phyloP scores from a whole-genome alignment of 257 asterid species.

The Buddleja alternifolia region DNA sequence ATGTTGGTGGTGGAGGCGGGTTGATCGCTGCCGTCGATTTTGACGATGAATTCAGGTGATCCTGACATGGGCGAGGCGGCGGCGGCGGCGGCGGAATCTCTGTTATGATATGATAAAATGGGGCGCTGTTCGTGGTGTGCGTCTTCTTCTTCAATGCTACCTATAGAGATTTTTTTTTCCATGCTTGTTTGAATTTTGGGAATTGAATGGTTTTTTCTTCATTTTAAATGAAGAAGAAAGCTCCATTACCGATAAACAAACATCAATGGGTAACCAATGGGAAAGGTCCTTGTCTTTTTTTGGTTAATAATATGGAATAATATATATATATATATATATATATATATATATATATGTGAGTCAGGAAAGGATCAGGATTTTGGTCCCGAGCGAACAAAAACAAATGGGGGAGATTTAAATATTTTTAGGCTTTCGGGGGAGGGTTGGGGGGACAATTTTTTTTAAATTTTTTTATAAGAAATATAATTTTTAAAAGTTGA shows the following conservation, averaged over 20 bases:
- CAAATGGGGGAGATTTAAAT: too few species aligned
- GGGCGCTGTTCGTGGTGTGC: constrained; percentile 49
- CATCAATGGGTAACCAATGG: too few species aligned
- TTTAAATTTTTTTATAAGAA: too few species aligned
- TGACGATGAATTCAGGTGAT: constrained; percentile 59
- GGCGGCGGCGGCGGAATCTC: constrained; percentile 23
- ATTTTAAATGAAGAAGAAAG: constrained; percentile 57
- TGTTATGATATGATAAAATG: constrained; percentile 46
- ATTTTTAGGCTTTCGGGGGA: too few species aligned
- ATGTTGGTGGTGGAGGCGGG: constrained; percentile 9
- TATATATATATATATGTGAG: too few species aligned
- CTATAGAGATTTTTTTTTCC: constrained; percentile 37
- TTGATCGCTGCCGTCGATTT: constrained; percentile 48
- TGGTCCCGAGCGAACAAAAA: too few species aligned
- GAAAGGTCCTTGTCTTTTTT: too few species aligned
- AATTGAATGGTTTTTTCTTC: constrained; percentile 49
- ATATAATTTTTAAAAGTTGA: too few species aligned
- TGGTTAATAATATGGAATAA: too few species aligned
- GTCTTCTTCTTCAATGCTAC: constrained; percentile 35
- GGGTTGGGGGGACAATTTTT: too few species aligned
- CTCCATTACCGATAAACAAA: constrained; percentile 32
- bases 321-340: too few species aligned
- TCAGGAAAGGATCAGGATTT: too few species aligned
- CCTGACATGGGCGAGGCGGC: constrained; percentile 15
- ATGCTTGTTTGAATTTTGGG: constrained; percentile 40